phyloP scores from a whole-genome alignment of 139 green algal species.

The Pycnococcus provasolii region DNA sequence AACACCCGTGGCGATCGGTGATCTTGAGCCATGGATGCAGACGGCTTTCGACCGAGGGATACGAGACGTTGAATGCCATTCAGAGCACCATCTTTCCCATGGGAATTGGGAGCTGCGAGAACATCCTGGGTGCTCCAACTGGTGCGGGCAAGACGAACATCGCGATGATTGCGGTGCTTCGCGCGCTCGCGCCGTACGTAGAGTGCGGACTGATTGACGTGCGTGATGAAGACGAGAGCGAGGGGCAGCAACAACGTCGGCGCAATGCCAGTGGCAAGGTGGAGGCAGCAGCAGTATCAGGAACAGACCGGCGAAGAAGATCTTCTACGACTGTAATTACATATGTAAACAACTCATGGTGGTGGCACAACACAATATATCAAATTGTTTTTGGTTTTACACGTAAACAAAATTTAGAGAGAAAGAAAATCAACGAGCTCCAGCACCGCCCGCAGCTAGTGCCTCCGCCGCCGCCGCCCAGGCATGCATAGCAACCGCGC shows the following conservation, averaged over 20 bases:
- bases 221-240: conserved; percentile 20
- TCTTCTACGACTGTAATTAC: no score
- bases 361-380: no score
- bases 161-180: conserved; percentile 91
- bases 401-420: no score
- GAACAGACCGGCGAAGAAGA: no score
- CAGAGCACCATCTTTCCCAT: conserved; percentile 37
- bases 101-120: conserved; percentile 61
- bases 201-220: conserved; percentile 20
- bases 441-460: no score
- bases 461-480: no score
- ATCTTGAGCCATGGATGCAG: conserved; percentile 70
- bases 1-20: conserved; percentile 54
- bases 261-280: conserved; percentile 41
- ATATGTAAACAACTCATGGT: no score
- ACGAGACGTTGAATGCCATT: conserved; percentile 90
- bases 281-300: no score
- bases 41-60: conserved; percentile 68
- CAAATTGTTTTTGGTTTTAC: no score
- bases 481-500: neutral
- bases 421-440: no score
- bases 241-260: neutral
- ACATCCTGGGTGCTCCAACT: conserved; percentile 65
- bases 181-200: conserved; percentile 69
- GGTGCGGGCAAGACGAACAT: conserved; percentile 98